Conservation (phyloP, 2,329 filamentous ascomycete species). For the Magnaporthiopsis rhizophila region DNA sequence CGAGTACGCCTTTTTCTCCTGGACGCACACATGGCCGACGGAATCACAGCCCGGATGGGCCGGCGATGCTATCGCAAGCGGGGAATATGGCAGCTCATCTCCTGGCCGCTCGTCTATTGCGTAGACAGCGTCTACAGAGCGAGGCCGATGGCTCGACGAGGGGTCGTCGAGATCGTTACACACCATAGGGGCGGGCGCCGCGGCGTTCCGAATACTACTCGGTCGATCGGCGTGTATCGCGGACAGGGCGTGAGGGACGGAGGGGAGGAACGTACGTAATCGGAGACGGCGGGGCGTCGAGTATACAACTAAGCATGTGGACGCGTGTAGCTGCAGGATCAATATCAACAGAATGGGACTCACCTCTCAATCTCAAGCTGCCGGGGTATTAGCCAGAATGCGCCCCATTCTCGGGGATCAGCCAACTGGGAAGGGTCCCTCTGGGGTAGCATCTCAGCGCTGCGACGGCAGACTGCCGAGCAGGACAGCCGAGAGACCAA, state of each 20-base stretch:
- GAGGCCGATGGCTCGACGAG: neutral
- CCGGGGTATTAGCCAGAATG: conserved; percentile 2
- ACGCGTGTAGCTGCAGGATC: neutral
- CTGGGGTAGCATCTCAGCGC: neutral
- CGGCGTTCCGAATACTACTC: neutral
- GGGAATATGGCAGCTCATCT: neutral
- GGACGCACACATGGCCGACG: neutral
- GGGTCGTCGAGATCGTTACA: neutral
- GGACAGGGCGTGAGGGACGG: neutral
- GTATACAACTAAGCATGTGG: neutral
- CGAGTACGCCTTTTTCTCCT: neutral
- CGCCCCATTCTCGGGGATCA: neutral
- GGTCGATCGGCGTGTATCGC: neutral
- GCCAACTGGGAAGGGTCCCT: neutral
- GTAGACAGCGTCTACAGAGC: neutral
- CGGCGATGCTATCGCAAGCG: neutral
- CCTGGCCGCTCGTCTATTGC: neutral
- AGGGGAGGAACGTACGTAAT: neutral
- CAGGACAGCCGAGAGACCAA: neutral
- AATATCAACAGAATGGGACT: neutral
- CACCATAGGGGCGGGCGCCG: neutral
- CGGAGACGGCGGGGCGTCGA: neutral
- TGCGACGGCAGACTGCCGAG: neutral
- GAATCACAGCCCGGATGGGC: neutral
- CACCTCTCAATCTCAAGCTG: neutral